Evolutionary conservation across 805 yeast genomes (phyloP), one percentile per base, ranked within the genome.

Genomic region (Pachysolen tannophilus): DNA sequence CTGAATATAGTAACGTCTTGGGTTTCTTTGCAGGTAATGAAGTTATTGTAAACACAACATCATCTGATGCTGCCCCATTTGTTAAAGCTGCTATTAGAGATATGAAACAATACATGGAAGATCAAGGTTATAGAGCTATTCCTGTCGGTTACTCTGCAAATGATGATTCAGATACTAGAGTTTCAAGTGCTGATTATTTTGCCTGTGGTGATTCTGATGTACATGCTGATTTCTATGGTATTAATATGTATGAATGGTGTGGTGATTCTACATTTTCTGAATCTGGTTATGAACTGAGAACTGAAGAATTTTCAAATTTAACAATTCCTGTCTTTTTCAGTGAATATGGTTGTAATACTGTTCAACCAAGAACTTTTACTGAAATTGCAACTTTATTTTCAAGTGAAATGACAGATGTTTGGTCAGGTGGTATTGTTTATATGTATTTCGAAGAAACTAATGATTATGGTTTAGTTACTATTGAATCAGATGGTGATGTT

Each of bases 21-120:
- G 98, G 97, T 2, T 88, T 85, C 71, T 88, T 90, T 61, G 97
- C 97, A 20, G 98, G 97, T 42, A 92, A 92, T 61, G 98, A 90
- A 69, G 97, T 92, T 35, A 76, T 90, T 41, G 90, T 88, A 60
- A 86, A 84, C 52, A 62, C 60, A 29, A 63, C 86, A 32, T 88
- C 85, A 60, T 83, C 97, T 10, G 80, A 77, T 47, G 84, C 97
- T 21, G 87, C 97, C 20, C 86, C 97, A 2, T 90, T 78, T 59
- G 95, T 92, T 38, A 92, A 90, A 69, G 96, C 97, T 20, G 95
- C 97, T 13, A 71, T 92, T 42, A 80, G 98, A 60, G 98, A 90
- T 56, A 71, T 73, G 53, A 88, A 84, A 61, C 51, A 67, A 13
- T 87, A 92, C 61, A 83, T 92, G 47, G 58, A 64, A 35, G 67